Evolutionary conservation across 169 alveolate genomes (phyloP), one percentile per base, ranked within the genome.

Genomic region (Theileria equi): DNA sequence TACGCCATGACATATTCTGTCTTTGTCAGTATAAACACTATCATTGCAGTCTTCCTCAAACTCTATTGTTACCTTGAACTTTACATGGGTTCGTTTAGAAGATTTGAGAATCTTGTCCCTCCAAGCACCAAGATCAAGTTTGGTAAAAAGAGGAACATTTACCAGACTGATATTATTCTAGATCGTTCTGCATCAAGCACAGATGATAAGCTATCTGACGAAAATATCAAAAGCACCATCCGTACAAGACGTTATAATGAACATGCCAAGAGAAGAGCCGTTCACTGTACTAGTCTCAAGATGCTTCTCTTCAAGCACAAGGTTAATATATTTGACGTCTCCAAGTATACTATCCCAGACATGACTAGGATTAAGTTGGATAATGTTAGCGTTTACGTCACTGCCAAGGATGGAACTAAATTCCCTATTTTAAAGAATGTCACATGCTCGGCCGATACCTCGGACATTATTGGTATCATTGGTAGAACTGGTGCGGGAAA

Each of bases 401-500:
- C 10, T n/a, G 32, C 2, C 61, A 21, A 11, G 25, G 34, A 50
- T 17, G 25, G 61, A 49, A 73, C 7, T 17, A 36, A 34, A 2
- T 26, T 26, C 48, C 19, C 13, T 21, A 54, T 54, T 5, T 54
- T 74, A 44, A 74, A 34, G 47, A 28, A 32, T n/a, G 36, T 76
- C 5, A 76, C 26, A 11, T 61, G 57, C 7, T 19, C 21, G 17
- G 65, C 85, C 8, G 11, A 5, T 13, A 49, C 31, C 0, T 70
- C 78, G 21, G 73, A 76, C 49, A 35, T 76, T 0, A 35, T 76
- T 0, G 85, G 80, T 10, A 47, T 76, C 23, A 59, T 65, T 28
- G 85, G 85, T 2, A 48, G 85, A 10, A 76, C 85, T 13, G 85
- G 85, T 0, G 79, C 85, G 8, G 85, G 85, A 1, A 76, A 76